phyloP scores from a whole-genome alignment of 495 filamentous ascomycete genomes.

The Clavariopsis aquatica region DNA sequence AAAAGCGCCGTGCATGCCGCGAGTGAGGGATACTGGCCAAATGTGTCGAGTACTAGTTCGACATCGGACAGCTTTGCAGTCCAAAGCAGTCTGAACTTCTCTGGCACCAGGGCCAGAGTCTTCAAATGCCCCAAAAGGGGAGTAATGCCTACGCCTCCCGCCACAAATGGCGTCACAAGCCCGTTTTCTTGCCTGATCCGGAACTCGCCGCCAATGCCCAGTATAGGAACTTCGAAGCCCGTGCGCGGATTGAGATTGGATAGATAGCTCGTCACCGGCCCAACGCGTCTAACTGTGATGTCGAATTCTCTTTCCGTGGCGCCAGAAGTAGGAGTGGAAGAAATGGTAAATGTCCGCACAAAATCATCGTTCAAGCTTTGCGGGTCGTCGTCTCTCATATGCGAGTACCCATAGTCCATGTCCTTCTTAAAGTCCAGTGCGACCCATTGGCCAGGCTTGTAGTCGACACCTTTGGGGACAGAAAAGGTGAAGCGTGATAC shows the following conservation, averaged over 20 bases:
- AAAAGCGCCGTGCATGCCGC: constrained; percentile 59
- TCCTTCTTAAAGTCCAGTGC: constrained; percentile 69
- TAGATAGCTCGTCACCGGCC: constrained; percentile 65
- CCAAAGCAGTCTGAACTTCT: constrained; percentile 63
- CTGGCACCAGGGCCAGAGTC: constrained; percentile 45
- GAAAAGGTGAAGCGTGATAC: constrained; percentile 63
- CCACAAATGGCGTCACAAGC: constrained; percentile 57
- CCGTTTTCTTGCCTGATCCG: constrained; percentile 49
- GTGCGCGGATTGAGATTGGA: constrained; percentile 56
- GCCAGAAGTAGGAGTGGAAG: constrained; percentile 51
- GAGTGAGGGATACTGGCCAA: constrained; percentile 56
- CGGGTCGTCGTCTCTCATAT: constrained; percentile 80
- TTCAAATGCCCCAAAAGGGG: constrained; percentile 67
- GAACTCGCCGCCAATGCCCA: constrained; percentile 74
- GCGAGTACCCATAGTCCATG: constrained; percentile 69
- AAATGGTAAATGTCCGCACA: constrained; percentile 77
- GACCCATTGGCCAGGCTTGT: constrained; percentile 72
- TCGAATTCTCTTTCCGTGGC: constrained; percentile 59
- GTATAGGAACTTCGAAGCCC: constrained; percentile 63
- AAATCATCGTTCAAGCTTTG: constrained; percentile 79
- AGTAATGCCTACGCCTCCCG: constrained; percentile 80
- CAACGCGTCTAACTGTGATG: constrained; percentile 68
- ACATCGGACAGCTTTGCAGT: constrained; percentile 62
- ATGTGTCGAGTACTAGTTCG: constrained; percentile 59
- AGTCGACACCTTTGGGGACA: constrained; percentile 48